Base-by-base conservation (phyloP, 75 land plant species). In the Cupressus sempervirens region DNA sequence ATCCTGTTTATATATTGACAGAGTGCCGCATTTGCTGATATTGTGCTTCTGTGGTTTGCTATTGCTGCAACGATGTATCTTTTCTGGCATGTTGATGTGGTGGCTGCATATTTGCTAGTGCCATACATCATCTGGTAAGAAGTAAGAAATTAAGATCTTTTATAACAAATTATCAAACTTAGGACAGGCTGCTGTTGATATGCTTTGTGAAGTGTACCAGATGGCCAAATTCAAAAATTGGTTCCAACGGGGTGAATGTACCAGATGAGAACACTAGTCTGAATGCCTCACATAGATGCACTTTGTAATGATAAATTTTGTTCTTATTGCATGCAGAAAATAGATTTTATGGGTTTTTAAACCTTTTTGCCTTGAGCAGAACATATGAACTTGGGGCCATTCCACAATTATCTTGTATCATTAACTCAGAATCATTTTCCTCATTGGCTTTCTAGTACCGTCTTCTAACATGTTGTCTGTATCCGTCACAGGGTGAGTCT, bases 111-210 rank as follows among this genome's bases (percentile, higher is more conserved):
- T 86, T 67, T 90, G 70, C 76, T 88, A 15, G 32, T 88, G 9
- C 91, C 90, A 15, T 90, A 90, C 82, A 86, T 90, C 23, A 23
- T 86, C 46, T 90, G 90, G 91, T 90, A 88, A 16, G 13, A 29
- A 7, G 2, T 15, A 26, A 26, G 40, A 81, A 38, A 43, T 41
- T 32, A 70, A 70, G 32, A 82, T 50, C 10, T 54, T 82, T 35
- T 26, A 52, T 15, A 29, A 26, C 26, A 15, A 46, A 9, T 29
- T 35, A 9, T 36, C 35, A 70, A 54, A 32, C 14, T 9, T 54
- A 82, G 84, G 34, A 67, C 13, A 38, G 38, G 38, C 13, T 34
- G 62, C 84, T 62, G 85, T 84, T 41, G 34, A 84, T 84, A 14
- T 77, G 68, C 45, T 35, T 16, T 81, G 15, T 81, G 34, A 20